Conservation (phyloP, 1,139 yeast genomes). For the Saccharomycopsis crataegensis region DNA sequence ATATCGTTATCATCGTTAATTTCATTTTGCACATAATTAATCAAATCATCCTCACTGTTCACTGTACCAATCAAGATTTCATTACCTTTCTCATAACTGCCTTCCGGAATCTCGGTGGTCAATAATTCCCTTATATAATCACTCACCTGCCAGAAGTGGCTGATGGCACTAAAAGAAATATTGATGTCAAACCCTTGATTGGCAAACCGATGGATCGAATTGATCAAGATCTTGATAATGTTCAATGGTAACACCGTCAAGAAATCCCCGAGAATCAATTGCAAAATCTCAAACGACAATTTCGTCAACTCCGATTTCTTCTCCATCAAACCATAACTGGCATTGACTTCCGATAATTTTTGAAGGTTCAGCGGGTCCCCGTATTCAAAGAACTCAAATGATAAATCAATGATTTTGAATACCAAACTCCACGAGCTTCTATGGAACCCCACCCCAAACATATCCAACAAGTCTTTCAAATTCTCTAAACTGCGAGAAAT, state of each 20-base stretch:
- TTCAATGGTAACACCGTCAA: conserved; percentile 58
- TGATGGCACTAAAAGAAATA: conserved; percentile 82
- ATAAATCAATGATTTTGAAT: conserved; percentile 59
- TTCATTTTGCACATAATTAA: conserved; percentile 22
- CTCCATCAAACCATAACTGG: conserved; percentile 25
- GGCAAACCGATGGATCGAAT: conserved; percentile 65
- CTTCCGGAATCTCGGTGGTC: conserved; percentile 7
- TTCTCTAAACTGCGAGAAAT: conserved; percentile 56
- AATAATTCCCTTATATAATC: conserved; percentile 49
- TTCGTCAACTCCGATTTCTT: conserved; percentile 44
- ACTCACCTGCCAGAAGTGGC: conserved; percentile 87
- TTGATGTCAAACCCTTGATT: conserved; percentile 67
- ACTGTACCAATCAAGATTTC: conserved; percentile 17
- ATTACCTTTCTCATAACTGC: background rate
- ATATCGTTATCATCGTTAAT: conserved; percentile 1
- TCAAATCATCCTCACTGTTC: conserved; percentile 25
- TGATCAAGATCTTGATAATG: conserved; percentile 57
- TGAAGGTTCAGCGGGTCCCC: conserved; percentile 30
- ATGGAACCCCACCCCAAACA: conserved; percentile 55
- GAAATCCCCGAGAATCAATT: conserved; percentile 79
- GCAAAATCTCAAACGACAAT: conserved; percentile 72
- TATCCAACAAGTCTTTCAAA: conserved; percentile 63
- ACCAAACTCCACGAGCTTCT: conserved; percentile 65
- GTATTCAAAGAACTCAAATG: conserved; percentile 41
- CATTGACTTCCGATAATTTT: conserved; percentile 4